Conservation (phyloP, 805 yeast genomes). For the Suhomyces tanzawaensis region DNA sequence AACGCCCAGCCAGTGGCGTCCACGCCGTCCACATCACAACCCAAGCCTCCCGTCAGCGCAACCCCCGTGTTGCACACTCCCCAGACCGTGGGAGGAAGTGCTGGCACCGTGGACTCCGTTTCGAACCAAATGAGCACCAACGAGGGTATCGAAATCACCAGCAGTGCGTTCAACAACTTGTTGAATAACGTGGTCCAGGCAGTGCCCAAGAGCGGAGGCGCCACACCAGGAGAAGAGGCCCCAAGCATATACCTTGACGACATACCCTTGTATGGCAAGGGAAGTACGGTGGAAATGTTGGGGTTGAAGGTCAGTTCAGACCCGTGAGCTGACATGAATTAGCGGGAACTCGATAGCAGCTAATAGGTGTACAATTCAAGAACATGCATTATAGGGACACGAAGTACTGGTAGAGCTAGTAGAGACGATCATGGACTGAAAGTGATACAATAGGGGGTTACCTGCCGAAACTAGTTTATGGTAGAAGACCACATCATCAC, state of each 20-base stretch:
- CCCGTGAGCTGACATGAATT: no score
- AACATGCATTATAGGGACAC: no score
- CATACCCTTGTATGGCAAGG: slow-evolving; percentile 39
- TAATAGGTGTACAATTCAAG: no score
- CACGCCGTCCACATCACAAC: slow-evolving; percentile 9
- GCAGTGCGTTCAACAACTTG: slow-evolving; percentile 31
- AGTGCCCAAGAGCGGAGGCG: slow-evolving; percentile 2
- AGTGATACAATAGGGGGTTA: no score
- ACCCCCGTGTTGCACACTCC: slow-evolving; percentile 16
- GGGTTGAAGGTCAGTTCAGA: slow-evolving; percentile 26
- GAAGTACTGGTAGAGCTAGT: no score
- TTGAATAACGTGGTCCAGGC: slow-evolving; percentile 24
- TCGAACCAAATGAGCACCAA: slow-evolving; percentile 4
- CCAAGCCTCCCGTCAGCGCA: slow-evolving; percentile 5
- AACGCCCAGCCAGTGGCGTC: slow-evolving; percentile 7
- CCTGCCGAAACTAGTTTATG: no score
- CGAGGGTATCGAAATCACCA: slow-evolving; percentile 23
- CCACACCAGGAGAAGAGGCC: slow-evolving; percentile 12
- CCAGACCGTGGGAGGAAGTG: slow-evolving; percentile 11
- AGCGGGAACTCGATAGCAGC: no score
- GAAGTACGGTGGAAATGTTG: slow-evolving; percentile 37
- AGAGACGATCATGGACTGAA: no score
- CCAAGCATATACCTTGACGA: slow-evolving; percentile 34
- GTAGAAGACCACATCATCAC: no score
- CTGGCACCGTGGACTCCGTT: slow-evolving; percentile 8